Base-by-base conservation (phyloP, 2,329 filamentous ascomycete species). In the Aurifilum marmelostoma region DNA sequence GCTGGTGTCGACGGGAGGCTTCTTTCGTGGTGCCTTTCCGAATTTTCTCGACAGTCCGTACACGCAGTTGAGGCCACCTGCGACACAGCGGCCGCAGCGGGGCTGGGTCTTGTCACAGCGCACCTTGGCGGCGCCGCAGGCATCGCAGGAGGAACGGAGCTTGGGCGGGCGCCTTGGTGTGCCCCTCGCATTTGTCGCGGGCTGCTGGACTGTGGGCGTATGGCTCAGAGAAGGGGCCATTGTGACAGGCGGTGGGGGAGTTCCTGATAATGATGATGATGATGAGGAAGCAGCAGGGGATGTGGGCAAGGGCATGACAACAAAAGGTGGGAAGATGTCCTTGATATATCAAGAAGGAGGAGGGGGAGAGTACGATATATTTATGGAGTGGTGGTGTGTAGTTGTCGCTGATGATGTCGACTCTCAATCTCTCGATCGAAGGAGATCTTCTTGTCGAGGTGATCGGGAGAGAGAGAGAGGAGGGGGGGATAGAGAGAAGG, bases 111-210 rank as follows among this genome's bases (percentile, higher is more conserved):
- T 71, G 69, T 71, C 69, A 27, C 69, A 71, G 43, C 69, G 69
- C 29, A 71, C 69, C 64, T 71, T 71, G 34, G 69, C 69, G 43
- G 69, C 69, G n/a, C 69, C 69, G 21, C 69, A 71, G n/a, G 69
- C 69, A 69, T 71, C 69, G 43, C 69, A 71, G 9, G 69, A 69
- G n/a, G 69, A 71, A 9, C 69, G 69, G n/a, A 71, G 69, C 67
- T 71, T 71, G 60, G 69, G 69, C 8, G 69, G 69, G n/a, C 69
- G 67, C 27, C 69, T 59, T 0, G 64, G 61, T 21, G 69, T 66
- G 12, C 67, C 67, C 21, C 67, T 66, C 7, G 67, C 67, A 43
- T 65, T 71, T n/a, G 60, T 71, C n/a, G 67, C 41, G n/a, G 63
- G 41, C 27, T 61, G 52, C 27, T 61, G 54, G 21, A 66, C 37